Percentiles rank a stretch among this genome's conserved stretches.
Conservation (phyloP, 192 early-diverging fungal genomes). For the Coemansia nantahalensis region DNA sequence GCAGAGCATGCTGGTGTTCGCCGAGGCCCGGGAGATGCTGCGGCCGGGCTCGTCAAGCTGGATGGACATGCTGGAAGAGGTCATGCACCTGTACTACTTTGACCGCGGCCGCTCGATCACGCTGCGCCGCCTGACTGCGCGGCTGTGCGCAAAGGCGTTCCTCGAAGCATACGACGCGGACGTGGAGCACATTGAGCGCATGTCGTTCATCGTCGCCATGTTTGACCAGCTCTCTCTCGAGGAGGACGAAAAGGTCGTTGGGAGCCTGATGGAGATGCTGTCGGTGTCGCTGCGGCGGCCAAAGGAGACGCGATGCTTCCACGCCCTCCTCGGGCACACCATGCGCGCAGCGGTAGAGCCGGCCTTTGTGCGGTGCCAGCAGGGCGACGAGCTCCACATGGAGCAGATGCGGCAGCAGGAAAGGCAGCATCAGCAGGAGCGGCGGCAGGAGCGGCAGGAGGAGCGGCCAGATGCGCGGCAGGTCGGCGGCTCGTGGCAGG, state of each 20-base stretch:
- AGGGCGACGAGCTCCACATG: not conserved
- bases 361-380: constrained; percentile 7
- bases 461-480: too few relatives aligned
- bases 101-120: constrained; percentile 34
- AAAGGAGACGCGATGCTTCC: constrained; percentile 13
- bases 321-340: constrained; percentile 6
- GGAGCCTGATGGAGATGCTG: constrained; percentile 27
- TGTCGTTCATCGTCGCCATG: constrained; percentile 28
- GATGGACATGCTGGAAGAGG: constrained; percentile 23
- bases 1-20: constrained; percentile 26
- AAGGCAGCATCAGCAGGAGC: constrained; percentile 2
- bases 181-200: constrained; percentile 3
- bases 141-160: constrained; percentile 20
- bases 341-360: constrained; percentile 32
- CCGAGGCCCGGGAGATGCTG: constrained; percentile 30
- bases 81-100: constrained; percentile 52
- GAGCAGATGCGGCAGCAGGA: not conserved
- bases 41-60: constrained; percentile 25
- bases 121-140: constrained; percentile 32
- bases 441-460: not conserved
- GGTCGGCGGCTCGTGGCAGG: not conserved
- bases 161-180: constrained; percentile 11
- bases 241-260: constrained; percentile 29
- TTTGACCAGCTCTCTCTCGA: constrained; percentile 44
- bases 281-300: constrained; percentile 14